Evolutionary conservation across 139 green algal species (phyloP), one percentile per base, ranked within the genome.

Genomic region (Spirogloea muscicola): DNA sequence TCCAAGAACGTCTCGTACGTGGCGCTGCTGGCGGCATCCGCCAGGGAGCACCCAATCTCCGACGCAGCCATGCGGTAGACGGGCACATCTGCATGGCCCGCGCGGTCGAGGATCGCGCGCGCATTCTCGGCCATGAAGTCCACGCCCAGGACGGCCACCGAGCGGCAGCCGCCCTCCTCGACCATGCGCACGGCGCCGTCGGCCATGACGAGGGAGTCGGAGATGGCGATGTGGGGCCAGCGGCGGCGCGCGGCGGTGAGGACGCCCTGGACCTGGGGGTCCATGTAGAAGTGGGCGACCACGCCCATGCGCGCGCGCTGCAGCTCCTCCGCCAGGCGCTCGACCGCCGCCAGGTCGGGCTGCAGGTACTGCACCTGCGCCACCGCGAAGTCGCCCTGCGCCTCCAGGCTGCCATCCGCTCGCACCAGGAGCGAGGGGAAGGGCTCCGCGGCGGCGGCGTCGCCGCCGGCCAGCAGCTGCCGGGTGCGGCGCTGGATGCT

Each of bases 81-180:
- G 36, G 76, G 42, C 36, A 91, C 85, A 72, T 92, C 62, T 3
- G 33, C n/a, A 64, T 86, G 72, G 0, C 90, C 91, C 0, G 85
- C 87, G 67, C 94, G 85, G 49, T 97, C 90, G 62, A 98, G 82
- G 38, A 98, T 96, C 7, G 93, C 93, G 1, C 93, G 84, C 69
- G 98, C 94, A 75, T 98, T 98, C 77, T 98, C 94, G 34, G 82
- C 88, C 94, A 98, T 98, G 80, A 98, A 98, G 86, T 98, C 94
- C 43, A 98, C 94, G 7, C 94, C 94, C 58, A 98, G 84, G 33
- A 98, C 94, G 39, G 82, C 87, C 43, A 98, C 86, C 59, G 80
- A 55, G 76, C 79, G 87, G 88, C 93, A 98, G 10, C 94, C 94
- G 0, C 75, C 89, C 41, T 92, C 83, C 5, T 84, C 89, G 87